Base-by-base conservation (phyloP, 805 yeast species). In the Cyberlindnera amylophila region DNA sequence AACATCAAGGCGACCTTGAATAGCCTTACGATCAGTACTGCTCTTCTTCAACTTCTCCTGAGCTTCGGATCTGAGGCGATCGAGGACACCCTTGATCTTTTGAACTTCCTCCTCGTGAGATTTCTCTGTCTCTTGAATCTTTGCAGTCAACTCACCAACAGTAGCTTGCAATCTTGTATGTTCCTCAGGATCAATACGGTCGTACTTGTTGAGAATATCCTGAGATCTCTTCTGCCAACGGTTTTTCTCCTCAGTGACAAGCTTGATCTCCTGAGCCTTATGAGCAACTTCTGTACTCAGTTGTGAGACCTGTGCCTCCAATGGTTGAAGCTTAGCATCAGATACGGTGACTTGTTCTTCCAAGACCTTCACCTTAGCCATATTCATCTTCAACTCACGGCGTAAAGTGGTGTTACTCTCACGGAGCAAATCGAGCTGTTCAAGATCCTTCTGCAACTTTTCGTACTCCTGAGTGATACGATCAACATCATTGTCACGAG, bases 331-430 rank as follows among this genome's bases (percentile, higher is more conserved):
- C 39, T 69, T 64, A 2, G 42, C 52, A 5, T 58, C 51, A 3
- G 68, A 38, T 1, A 45, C 50, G 4, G 56, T 54, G 13, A 77
- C 39, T 46, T 71, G 62, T 2, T 46, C 36, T 52, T 77, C 77
- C 31, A 82, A 65, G 6, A 58, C 59, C 32, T 54, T 51, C 12
- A 68, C 62, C 39, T 57, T 62, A 13, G 55, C 50, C 17, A 58
- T 44, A 32, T 61, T 61, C 4, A 54, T 46, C 18, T 60, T 58
- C 41, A 70, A 63, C 40, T 81, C 86, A 41, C 67, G 66, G 38
- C 90, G 71, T 49, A 84, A 66, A 2, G 86, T 75, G 8, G 70
- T 64, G 52, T 84, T 84, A 52, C 87, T 81, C 59, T 84, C 91
- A 39, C 85, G 69, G 41, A 84, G 61, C 19, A 82, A 65, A 51